Percentiles rank a stretch among this genome's conserved stretches.
These are phyloP conservation scores for Coemansia sp. DNA, from an alignment of 371 early-diverging fungal species.

Conservation along the genomic window DNA sequence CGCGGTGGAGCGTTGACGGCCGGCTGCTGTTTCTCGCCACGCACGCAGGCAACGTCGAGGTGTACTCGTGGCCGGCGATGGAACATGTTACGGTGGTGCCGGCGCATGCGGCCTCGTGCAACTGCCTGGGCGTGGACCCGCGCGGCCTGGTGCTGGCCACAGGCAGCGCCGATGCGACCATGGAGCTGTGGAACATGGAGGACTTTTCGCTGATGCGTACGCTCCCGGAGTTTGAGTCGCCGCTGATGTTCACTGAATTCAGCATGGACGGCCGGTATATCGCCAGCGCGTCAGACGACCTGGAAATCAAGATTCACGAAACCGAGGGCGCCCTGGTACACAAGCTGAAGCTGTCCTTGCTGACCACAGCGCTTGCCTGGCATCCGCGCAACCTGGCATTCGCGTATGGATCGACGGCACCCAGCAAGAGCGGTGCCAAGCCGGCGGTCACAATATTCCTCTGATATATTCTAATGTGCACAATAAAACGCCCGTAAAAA, in stretches of 20 bases:
- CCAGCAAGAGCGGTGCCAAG: conserved; percentile 17
- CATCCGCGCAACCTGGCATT: conserved; percentile 42
- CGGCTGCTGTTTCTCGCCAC: conserved; percentile 29
- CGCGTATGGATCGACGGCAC: conserved; percentile 27
- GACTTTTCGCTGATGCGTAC: conserved; percentile 25
- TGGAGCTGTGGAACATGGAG: conserved; percentile 26
- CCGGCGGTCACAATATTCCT: conserved; percentile 34
- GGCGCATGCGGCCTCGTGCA: conserved; percentile 39
- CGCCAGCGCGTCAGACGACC: conserved; percentile 40
- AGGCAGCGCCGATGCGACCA: conserved; percentile 34
- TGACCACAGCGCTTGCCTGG: conserved; percentile 38
- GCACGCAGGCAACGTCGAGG: conserved; percentile 31
- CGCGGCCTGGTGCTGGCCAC: conserved; percentile 28
- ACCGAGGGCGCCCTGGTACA: conserved; percentile 27
- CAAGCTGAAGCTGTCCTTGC: conserved; percentile 9
- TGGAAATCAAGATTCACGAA: conserved; percentile 23
- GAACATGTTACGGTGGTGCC: conserved; percentile 24
- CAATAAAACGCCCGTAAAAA: background rate
- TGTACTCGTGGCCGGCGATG: conserved; percentile 38
- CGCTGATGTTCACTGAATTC: conserved; percentile 26
- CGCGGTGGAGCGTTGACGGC: conserved; percentile 24
- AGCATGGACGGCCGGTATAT: conserved; percentile 32
- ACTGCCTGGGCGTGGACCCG: conserved; percentile 26
- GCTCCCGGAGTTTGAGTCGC: conserved; percentile 32
- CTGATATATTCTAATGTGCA: background rate